A percentile compares a stretch with the other conserved stretches of the same genome.
phyloP scores from a whole-genome alignment of 768 basidiomycete species.

The Boletus pseudo-olivaceus region DNA sequence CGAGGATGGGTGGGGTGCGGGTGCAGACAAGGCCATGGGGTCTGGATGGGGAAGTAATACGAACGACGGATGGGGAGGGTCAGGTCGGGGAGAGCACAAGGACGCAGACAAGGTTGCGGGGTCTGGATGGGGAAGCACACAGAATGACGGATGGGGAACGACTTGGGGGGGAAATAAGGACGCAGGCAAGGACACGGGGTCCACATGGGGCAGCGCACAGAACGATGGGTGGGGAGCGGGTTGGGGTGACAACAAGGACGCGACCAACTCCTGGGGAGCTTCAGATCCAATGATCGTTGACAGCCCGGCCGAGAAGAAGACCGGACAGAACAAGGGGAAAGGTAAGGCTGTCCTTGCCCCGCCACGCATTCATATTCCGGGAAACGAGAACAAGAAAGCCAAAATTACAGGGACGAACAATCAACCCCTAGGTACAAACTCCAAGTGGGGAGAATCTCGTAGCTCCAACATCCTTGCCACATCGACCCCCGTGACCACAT shows the following conservation, averaged over 20 bases:
- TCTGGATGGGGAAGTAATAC: slow-evolving; percentile 7
- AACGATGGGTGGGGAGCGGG: slow-evolving; percentile 3
- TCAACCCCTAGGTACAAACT: slow-evolving; percentile 11
- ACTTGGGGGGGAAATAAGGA: slow-evolving; percentile 3
- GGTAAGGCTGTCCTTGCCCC: slow-evolving; percentile 16
- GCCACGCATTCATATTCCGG: slow-evolving; percentile 25
- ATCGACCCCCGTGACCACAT: slow-evolving; percentile 7
- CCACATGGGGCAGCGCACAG: not conserved
- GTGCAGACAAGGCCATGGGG: not conserved
- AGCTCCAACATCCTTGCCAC: not conserved
- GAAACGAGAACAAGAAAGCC: slow-evolving; percentile 7
- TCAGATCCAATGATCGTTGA: slow-evolving; percentile 13
- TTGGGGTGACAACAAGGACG: slow-evolving; percentile 2
- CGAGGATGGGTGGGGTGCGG: slow-evolving; percentile 5
- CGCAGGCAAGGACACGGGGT: not conserved
- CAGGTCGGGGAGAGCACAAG: not conserved
- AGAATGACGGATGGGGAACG: slow-evolving; percentile 6
- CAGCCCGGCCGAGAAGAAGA: not conserved
- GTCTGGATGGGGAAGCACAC: not conserved
- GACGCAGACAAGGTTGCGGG: not conserved
- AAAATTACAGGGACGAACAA: slow-evolving; percentile 26
- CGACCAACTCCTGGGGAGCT: not conserved
- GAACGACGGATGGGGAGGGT: not conserved
- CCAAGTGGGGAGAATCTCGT: slow-evolving; percentile 14
- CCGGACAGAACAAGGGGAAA: slow-evolving; percentile 6